phyloP scores from a whole-genome alignment of 305 asterid genomes.

The Striga hermonthica region DNA sequence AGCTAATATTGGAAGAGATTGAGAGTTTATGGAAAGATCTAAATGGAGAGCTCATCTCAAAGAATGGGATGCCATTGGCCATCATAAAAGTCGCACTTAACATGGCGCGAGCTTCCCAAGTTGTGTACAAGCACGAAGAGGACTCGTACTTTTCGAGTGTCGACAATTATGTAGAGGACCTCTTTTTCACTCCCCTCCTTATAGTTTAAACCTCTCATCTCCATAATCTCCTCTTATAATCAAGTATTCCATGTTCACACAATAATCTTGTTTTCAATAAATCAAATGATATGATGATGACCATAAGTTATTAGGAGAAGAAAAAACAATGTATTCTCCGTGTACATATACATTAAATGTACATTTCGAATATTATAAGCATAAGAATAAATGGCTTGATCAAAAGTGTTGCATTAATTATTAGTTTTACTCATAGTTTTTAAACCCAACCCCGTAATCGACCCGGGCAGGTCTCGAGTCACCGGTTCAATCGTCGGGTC shows the following conservation, averaged over 20 bases:
- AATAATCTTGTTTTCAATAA: background rate
- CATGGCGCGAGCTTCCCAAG: constrained; percentile 71
- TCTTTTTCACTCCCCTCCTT: constrained; percentile 60
- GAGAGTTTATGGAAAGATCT: constrained; percentile 49
- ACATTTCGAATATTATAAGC: no score
- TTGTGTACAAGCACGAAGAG: constrained; percentile 63
- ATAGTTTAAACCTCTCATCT: background rate
- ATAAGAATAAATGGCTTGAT: no score
- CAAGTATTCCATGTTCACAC: background rate
- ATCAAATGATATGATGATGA: no score
- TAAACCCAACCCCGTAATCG: no score
- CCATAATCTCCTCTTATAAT: background rate
- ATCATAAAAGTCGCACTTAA: constrained; percentile 49
- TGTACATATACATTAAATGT: no score
- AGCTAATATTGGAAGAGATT: constrained; percentile 39
- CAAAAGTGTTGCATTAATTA: no score
- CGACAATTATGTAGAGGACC: constrained; percentile 60
- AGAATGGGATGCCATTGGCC: constrained; percentile 42
- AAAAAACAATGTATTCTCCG: no score
- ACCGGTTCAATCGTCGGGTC: no score
- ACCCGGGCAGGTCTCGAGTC: no score
- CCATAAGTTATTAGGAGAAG: no score
- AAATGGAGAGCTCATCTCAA: constrained; percentile 41
- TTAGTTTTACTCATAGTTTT: no score
- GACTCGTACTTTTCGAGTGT: constrained; percentile 58